Base-by-base conservation (phyloP, 2,329 filamentous ascomycete species). In the Stenocarpella maydis region DNA sequence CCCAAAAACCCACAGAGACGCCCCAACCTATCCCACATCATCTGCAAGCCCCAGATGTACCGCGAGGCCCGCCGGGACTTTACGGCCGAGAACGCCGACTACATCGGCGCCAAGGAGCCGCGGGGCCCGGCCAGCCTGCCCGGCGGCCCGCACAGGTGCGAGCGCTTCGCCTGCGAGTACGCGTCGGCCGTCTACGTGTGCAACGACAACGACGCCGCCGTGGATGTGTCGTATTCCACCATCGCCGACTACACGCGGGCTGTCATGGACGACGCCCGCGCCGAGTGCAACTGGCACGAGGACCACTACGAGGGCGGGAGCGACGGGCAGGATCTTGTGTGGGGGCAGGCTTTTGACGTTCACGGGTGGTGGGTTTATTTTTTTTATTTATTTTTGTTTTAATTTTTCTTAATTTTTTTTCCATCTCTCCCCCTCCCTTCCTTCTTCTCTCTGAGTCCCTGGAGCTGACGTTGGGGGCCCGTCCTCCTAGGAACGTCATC, bases 181-280 rank as follows among this genome's bases (percentile, higher is more conserved):
- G 49, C 26, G 4, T 53, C 65, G 45, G 65, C 12, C 34, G 53
- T 61, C 65, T 67, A 67, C 24, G 54, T 61, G 14, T 67, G 65
- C 53, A 67, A 67, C 53, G 65, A 67, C 65, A 50, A 50, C 43
- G 31, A 61, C 31, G 1, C 4, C 45, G 21, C 1, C 31, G 7
- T 67, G 17, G 0, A 19, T 10, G 41, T 53, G 2, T 19, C 10
- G 43, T 28, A 17, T 6, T 45, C 9, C 17, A 41, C 37, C 3
- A 28, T 68, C 9, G 54, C 54, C 24, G 54, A 50, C 54, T 68
- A 68, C 47, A 28, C 47, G 10, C 66, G 49, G 66, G 39, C 55
- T 10, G 15, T 63, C 0, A 9, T 26, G 12, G 66, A 63, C 47
- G 37, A 63, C 37, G 12, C 34, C 19, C 37, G 50, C 45, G 19